phyloP scores from a whole-genome alignment of 768 basidiomycete species.

The Thelephora aurantiotincta region DNA sequence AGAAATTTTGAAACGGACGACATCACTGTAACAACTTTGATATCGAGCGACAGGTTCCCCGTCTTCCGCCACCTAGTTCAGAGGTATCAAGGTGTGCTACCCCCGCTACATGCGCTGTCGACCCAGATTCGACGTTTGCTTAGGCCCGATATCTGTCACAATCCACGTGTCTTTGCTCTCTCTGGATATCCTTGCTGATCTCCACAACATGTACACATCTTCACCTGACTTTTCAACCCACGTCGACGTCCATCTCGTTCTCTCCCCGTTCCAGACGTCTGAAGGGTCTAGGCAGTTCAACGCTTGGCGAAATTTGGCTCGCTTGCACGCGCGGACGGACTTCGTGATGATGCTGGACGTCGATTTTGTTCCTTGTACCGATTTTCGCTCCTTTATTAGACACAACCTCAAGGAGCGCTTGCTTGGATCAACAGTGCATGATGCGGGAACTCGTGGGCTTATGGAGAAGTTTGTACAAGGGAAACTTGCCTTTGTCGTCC shows the following conservation, averaged over 20 bases:
- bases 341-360: conserved; percentile 88
- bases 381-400: conserved; percentile 51
- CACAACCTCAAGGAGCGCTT: conserved; percentile 15
- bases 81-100: conserved; percentile 52
- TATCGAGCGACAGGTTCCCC: conserved; percentile 66
- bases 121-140: background rate
- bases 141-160: conserved; percentile 77
- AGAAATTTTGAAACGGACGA: conserved; percentile 43
- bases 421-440: background rate
- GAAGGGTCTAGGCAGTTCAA: conserved; percentile 67
- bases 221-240: conserved; percentile 48
- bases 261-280: conserved; percentile 41
- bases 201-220: conserved; percentile 54
- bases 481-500: conserved; percentile 60
- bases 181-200: conserved; percentile 37
- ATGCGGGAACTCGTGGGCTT: conserved; percentile 7
- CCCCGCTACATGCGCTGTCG: background rate
- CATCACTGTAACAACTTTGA: conserved; percentile 75
- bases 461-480: conserved; percentile 42
- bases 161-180: conserved; percentile 51
- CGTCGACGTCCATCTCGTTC: conserved; percentile 78
- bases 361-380: conserved; percentile 76
- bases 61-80: conserved; percentile 60
- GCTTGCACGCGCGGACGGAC: conserved; percentile 71
- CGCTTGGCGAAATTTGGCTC: conserved; percentile 78